phyloP scores from a whole-genome alignment of 2,329 filamentous ascomycete genomes.

The Tricladium varicosporioides region DNA sequence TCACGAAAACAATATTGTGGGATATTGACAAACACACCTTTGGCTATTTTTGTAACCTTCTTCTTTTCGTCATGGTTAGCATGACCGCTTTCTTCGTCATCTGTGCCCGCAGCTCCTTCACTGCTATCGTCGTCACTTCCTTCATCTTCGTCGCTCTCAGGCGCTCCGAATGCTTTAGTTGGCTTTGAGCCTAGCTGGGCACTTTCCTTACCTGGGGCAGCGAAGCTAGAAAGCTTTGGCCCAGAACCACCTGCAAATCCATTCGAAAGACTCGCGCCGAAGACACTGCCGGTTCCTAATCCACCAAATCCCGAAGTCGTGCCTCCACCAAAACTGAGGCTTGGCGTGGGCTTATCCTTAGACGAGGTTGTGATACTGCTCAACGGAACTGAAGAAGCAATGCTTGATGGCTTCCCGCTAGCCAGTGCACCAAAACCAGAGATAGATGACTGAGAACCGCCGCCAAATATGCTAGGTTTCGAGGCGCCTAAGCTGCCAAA shows the following conservation, averaged over 20 bases:
- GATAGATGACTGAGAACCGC: constrained; percentile 31
- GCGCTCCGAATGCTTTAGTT: constrained; percentile 73
- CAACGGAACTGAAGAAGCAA: constrained; percentile 44
- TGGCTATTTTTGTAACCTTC: constrained; percentile 60
- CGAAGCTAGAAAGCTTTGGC: constrained; percentile 65
- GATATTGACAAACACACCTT: constrained; percentile 52
- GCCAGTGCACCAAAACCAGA: constrained; percentile 48
- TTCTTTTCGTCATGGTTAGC: constrained; percentile 59
- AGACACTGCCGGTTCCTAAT: constrained; percentile 40
- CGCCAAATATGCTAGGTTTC: constrained; percentile 50
- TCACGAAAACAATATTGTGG: not conserved
- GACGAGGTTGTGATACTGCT: constrained; percentile 11
- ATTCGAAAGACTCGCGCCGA: constrained; percentile 40
- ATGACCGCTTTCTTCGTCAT: constrained; percentile 47
- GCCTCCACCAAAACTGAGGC: constrained; percentile 35
- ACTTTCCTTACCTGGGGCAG: constrained; percentile 53
- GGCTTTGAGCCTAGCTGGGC: constrained; percentile 55
- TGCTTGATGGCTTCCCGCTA: constrained; percentile 34
- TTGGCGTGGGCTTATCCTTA: constrained; percentile 30
- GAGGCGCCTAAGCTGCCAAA: constrained; percentile 56
- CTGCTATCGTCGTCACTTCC: constrained; percentile 41
- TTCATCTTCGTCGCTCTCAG: constrained; percentile 62
- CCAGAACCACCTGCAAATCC: constrained; percentile 39
- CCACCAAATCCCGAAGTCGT: constrained; percentile 32
- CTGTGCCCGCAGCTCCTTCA: constrained; percentile 42